A percentile compares a stretch with the other conserved stretches of the same genome.
Evolutionary conservation across 768 basidiomycete species (phyloP).

Genomic region (Terana coerulea): DNA sequence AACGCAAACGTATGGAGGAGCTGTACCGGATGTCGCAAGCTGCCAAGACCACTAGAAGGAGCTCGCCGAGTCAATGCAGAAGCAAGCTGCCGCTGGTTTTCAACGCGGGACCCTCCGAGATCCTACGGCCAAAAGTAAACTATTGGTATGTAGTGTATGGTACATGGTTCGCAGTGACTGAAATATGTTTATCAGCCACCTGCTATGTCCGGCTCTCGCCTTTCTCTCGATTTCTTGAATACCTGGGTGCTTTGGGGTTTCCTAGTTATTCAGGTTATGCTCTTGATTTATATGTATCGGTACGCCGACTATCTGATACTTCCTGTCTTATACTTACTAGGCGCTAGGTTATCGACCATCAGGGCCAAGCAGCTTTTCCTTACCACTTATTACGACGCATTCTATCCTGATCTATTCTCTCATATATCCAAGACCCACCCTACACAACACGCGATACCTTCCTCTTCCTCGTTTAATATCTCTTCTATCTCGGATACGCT

Average conservation of each 20-base stretch:
- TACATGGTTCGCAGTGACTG: not conserved
- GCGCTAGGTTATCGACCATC: constrained; percentile 42
- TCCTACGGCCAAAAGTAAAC: constrained; percentile 33
- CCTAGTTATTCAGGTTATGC: constrained; percentile 39
- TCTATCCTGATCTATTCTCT: constrained; percentile 68
- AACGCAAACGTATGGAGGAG: constrained; percentile 42
- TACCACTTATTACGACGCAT: constrained; percentile 75
- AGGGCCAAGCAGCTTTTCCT: constrained; percentile 58
- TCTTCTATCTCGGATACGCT: constrained; percentile 35
- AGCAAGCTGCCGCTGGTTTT: constrained; percentile 35
- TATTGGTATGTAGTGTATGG: constrained; percentile 33
- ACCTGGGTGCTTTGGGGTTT: constrained; percentile 33
- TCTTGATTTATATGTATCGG: constrained; percentile 57
- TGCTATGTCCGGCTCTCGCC: constrained; percentile 15
- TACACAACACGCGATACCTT: constrained; percentile 33
- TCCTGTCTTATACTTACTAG: not conserved
- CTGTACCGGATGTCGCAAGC: constrained; percentile 50
- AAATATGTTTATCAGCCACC: too few species aligned
- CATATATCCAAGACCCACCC: constrained; percentile 40
- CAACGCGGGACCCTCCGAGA: constrained; percentile 28
- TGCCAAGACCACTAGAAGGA: constrained; percentile 44
- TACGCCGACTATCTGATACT: constrained; percentile 27
- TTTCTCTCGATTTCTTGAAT: constrained; percentile 20
- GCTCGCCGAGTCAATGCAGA: constrained; percentile 39
- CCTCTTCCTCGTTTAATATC: constrained; percentile 26